phyloP scores from a whole-genome alignment of 192 early-diverging fungal species.

The Coemansia sp. region DNA sequence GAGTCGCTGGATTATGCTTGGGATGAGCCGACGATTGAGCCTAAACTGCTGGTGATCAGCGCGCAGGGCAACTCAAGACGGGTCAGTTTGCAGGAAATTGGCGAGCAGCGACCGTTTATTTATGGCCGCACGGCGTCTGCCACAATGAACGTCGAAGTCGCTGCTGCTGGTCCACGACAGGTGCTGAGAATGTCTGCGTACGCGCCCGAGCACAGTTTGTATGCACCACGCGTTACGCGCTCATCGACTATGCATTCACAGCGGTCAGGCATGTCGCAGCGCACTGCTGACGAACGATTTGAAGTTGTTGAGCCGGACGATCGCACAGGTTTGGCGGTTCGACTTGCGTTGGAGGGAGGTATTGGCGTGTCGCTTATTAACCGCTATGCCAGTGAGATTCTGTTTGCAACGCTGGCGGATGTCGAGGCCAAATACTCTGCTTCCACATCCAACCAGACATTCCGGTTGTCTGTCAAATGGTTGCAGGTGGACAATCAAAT shows the following conservation, averaged over 20 bases:
- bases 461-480: constrained; percentile 83
- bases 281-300: constrained; percentile 22
- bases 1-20: constrained; percentile 79
- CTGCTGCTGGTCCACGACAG: constrained; percentile 67
- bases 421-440: constrained; percentile 78
- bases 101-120: constrained; percentile 79
- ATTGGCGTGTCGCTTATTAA: constrained; percentile 92
- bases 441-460: constrained; percentile 75
- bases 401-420: constrained; percentile 77
- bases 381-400: constrained; percentile 76
- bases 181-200: constrained; percentile 69
- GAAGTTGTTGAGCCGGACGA: constrained; percentile 39
- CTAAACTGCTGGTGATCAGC: constrained; percentile 72
- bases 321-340: constrained; percentile 57
- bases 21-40: constrained; percentile 77
- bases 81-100: constrained; percentile 88
- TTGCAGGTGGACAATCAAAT: constrained; percentile 97
- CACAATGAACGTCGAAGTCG: constrained; percentile 68
- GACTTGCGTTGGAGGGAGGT: constrained; percentile 72
- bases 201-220: constrained; percentile 64
- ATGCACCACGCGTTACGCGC: constrained; percentile 38
- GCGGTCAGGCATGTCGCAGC: constrained; percentile 1
- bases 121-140: constrained; percentile 56
- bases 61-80: constrained; percentile 74
- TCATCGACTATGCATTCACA: constrained; percentile 22